Conservation (phyloP, 345 rosid species). For the Luvunga scandens region DNA sequence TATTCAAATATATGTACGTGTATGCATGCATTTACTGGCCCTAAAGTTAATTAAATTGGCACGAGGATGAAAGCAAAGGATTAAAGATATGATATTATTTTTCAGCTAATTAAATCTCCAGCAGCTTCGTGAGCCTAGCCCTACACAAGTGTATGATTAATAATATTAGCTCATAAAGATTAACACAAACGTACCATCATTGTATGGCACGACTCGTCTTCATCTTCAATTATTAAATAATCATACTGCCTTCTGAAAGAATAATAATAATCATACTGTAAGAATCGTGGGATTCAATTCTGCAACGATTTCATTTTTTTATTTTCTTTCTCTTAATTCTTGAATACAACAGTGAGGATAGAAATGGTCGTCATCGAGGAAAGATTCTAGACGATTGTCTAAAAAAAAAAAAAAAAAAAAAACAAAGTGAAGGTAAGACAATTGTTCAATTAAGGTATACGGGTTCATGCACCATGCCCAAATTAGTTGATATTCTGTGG, state of each 20-base stretch:
- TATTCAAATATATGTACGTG: background rate
- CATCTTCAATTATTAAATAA: no score
- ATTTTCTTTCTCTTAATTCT: no score
- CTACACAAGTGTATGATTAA: background rate
- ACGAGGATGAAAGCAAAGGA: background rate
- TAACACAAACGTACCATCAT: background rate
- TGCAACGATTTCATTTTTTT: no score
- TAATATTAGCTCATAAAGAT: background rate
- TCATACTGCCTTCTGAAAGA: no score
- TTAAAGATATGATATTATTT: background rate
- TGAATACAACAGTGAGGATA: background rate
- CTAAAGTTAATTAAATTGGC: background rate
- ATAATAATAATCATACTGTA: no score
- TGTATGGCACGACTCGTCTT: no score
- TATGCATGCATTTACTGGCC: slow-evolving; percentile 16
- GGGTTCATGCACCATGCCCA: slow-evolving; percentile 32
- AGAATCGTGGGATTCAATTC: no score
- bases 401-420: no score
- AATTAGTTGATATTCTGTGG: background rate
- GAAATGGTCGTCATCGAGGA: background rate
- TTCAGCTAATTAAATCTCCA: background rate
- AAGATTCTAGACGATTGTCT: background rate
- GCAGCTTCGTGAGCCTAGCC: background rate
- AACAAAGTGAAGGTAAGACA: no score
- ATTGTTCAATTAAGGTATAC: background rate